Conservation (phyloP, 2,329 filamentous ascomycete genomes). For the Pezicula carpinea region DNA sequence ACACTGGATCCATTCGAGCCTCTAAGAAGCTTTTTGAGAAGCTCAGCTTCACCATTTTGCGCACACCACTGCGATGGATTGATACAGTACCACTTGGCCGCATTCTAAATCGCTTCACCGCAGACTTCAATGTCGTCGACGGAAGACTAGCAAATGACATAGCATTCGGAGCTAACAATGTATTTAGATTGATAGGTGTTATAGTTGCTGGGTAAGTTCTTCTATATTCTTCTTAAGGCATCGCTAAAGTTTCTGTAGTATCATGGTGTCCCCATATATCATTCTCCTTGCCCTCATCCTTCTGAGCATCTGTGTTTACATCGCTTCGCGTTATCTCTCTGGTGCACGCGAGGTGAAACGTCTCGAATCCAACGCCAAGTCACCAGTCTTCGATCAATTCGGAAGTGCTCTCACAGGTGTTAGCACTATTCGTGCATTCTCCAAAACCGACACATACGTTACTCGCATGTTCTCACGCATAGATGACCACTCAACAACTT, state of each 20-base stretch:
- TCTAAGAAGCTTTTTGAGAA: constrained; percentile 64
- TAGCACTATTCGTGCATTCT: constrained; percentile 70
- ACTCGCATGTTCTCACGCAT: constrained; percentile 65
- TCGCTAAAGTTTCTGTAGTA: constrained; percentile 31
- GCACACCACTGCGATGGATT: constrained; percentile 72
- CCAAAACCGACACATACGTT: constrained; percentile 62
- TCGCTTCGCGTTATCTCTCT: constrained; percentile 59
- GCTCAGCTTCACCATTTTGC: constrained; percentile 62
- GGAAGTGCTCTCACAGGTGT: constrained; percentile 68
- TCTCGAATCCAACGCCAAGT: constrained; percentile 72
- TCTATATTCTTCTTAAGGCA: constrained; percentile 52
- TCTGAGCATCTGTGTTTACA: constrained; percentile 50
- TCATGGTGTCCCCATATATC: constrained; percentile 64
- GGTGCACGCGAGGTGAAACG: constrained; percentile 72
- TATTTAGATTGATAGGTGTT: constrained; percentile 60
- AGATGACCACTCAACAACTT: constrained; percentile 62
- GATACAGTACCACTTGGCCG: constrained; percentile 76
- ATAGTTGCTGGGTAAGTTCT: constrained; percentile 51
- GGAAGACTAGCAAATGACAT: constrained; percentile 60
- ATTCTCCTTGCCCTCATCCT: constrained; percentile 57
- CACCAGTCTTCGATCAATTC: constrained; percentile 77
- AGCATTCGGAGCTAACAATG: constrained; percentile 53
- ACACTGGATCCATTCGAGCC: constrained; percentile 60
- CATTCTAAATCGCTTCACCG: constrained; percentile 72
- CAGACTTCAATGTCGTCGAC: constrained; percentile 73